Evolutionary conservation across 768 basidiomycete genomes (phyloP), one percentile per base, ranked within the genome.

Genomic region (Xerocomellus intermedius): DNA sequence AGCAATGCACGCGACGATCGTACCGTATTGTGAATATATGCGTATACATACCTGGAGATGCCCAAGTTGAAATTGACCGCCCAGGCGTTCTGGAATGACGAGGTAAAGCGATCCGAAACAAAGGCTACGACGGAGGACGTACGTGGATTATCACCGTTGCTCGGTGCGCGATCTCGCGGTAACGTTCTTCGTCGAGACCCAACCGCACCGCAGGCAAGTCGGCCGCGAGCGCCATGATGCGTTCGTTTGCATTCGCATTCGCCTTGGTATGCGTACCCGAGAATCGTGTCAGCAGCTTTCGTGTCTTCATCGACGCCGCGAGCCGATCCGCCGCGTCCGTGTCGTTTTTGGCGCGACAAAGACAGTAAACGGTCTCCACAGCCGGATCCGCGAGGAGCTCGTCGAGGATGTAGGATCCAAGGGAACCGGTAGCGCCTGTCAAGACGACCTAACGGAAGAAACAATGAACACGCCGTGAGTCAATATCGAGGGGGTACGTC

Each of bases 11-110:
- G 19, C 4, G 24, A 33, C 2, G 3, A 32, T 7, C 10, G n/a
- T 37, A 39, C 10, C 6, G 36, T 36, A 36, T 6, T 14, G 28
- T 8, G 41, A 5, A 7, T 22, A 24, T 6, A 1, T 12, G 8
- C 3, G 30, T 24, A 19, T 35, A 45, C 54, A 5, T 45, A 55
- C 66, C 69, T 68, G 7, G 64, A 60, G 21, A 68, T 66, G 9
- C 68, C 69, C 37, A 82, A 66, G 48, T 73, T 75, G 57, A 84
- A 83, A 64, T 83, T 83, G 52, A 83, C 82, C 1, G 78, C 75
- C 82, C 82, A 83, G 9, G 80, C 81, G 48, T 78, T 82, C 79
- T 79, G 48, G 32, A 46, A 30, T 12, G 17, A 26, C 19, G 14
- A 30, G 17, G 13, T n/a, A 26, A 33, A 19, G 14, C 37, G 22